These are phyloP conservation scores for Spergularia bocconei DNA, from an alignment of 148 eudicot genomes.

Conservation along the genomic window DNA sequence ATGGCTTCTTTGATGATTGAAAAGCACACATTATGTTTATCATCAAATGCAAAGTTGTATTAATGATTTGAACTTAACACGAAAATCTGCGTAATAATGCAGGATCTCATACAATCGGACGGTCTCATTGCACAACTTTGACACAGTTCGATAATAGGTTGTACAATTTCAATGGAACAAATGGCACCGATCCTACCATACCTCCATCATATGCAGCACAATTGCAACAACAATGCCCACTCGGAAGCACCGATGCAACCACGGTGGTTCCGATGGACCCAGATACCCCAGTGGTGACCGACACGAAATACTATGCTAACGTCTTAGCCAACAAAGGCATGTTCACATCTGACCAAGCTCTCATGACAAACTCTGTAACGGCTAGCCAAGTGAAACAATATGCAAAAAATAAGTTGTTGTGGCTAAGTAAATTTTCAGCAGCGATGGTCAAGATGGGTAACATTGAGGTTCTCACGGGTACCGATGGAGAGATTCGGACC, in stretches of 20 bases:
- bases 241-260: conserved; percentile 30
- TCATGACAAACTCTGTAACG: conserved; percentile 34
- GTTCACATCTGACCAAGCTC: conserved; percentile 38
- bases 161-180: conserved; percentile 24
- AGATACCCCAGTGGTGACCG: conserved; percentile 3
- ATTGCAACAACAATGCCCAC: conserved; percentile 51
- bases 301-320: conserved; percentile 16
- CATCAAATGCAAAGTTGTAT: no score
- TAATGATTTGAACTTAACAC: no score
- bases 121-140: conserved; percentile 25
- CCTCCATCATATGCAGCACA: conserved; percentile 40
- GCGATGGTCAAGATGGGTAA: conserved; percentile 73
- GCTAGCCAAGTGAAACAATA: conserved; percentile 39
- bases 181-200: conserved; percentile 43
- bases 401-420: conserved; percentile 29
- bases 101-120: conserved; percentile 30
- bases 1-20: no score
- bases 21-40: no score
- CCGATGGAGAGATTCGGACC: not conserved
- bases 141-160: conserved; percentile 5
- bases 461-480: conserved; percentile 39
- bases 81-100: not conserved
- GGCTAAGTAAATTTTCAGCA: conserved; percentile 44
- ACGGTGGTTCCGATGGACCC: conserved; percentile 40
- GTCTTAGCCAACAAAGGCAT: conserved; percentile 16